Conservation (phyloP, 2,329 filamentous ascomycete species). For the Aspergillus fumigatus region DNA sequence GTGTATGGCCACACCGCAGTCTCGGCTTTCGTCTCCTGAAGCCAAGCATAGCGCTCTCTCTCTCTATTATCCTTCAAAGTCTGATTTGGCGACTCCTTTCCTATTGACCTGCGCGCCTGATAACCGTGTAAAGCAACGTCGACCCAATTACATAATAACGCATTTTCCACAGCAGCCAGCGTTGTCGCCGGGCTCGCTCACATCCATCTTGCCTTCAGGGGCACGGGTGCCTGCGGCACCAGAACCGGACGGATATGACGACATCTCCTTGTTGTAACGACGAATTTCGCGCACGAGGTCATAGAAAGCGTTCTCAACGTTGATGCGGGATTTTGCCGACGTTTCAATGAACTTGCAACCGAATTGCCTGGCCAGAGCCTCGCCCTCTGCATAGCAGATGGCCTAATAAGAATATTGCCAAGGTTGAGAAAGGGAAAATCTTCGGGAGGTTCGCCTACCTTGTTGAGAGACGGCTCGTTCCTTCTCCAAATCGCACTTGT, state of each 20-base stretch:
- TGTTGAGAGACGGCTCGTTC: slow-evolving; percentile 89
- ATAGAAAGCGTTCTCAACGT: slow-evolving; percentile 98
- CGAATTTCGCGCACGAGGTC: slow-evolving; percentile 97
- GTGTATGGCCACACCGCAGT: slow-evolving; percentile 18
- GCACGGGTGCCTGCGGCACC: slow-evolving; percentile 58
- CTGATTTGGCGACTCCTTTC: slow-evolving; percentile 7
- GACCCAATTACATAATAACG: slow-evolving; percentile 63
- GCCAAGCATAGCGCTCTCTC: slow-evolving; percentile 7
- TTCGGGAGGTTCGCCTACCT: slow-evolving; percentile 58
- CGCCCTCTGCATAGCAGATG: slow-evolving; percentile 64
- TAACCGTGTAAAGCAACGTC: slow-evolving; percentile 11
- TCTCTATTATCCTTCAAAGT: slow-evolving; percentile 10
- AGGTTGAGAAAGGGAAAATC: background rate
- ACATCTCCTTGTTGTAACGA: slow-evolving; percentile 98
- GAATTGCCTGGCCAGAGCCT: slow-evolving; percentile 78
- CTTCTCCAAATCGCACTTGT: slow-evolving; percentile 96
- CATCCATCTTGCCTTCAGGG: slow-evolving; percentile 67
- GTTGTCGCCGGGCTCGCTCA: slow-evolving; percentile 52
- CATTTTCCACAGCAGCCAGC: slow-evolving; percentile 80
- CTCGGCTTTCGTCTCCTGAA: slow-evolving; percentile 16
- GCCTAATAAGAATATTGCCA: slow-evolving; percentile 1
- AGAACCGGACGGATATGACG: slow-evolving; percentile 71
- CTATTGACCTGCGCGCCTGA: slow-evolving; percentile 17
- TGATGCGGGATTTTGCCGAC: slow-evolving; percentile 95
- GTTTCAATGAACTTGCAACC: slow-evolving; percentile 99